A percentile compares a stretch with the other conserved stretches of the same genome.
Evolutionary conservation across 306 rosid genomes (phyloP).

Genomic region (Adenanthera pavonina): DNA sequence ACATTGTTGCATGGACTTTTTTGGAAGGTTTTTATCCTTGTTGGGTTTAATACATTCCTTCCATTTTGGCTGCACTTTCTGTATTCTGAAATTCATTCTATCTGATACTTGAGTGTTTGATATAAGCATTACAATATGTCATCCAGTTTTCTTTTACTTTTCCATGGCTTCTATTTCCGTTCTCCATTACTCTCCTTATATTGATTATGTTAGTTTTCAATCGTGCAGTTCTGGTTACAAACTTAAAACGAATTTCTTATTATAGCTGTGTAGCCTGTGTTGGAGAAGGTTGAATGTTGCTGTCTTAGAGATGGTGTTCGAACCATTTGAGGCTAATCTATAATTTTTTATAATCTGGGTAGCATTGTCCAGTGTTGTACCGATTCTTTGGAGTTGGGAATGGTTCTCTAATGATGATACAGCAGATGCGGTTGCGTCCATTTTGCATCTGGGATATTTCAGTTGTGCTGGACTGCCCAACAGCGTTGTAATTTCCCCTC

Average conservation of each 20-base stretch:
- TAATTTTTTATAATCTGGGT: slow-evolving; percentile 43
- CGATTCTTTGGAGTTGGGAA: slow-evolving; percentile 23
- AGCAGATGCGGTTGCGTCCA: neutral
- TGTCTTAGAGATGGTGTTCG: slow-evolving; percentile 36
- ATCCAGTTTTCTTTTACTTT: slow-evolving; percentile 8
- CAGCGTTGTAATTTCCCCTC: neutral
- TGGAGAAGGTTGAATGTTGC: slow-evolving; percentile 52
- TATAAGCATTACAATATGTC: slow-evolving; percentile 28
- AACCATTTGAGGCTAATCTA: neutral
- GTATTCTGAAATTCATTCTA: slow-evolving; percentile 37
- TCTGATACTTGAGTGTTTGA: slow-evolving; percentile 25
- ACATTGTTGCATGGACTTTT: slow-evolving; percentile 41
- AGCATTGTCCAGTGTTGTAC: slow-evolving; percentile 46
- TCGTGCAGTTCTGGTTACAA: slow-evolving; percentile 33
- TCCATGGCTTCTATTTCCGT: neutral
- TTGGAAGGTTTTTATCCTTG: slow-evolving; percentile 57
- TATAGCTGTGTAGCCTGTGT: slow-evolving; percentile 45
- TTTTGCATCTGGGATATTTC: neutral
- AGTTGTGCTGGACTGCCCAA: neutral
- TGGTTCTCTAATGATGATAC: slow-evolving; percentile 19
- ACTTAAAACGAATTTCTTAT: slow-evolving; percentile 34
- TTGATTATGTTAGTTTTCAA: slow-evolving; percentile 1
- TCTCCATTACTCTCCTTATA: neutral
- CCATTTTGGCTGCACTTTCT: slow-evolving; percentile 39
- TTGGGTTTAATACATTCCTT: slow-evolving; percentile 49